Base-by-base conservation (phyloP, 805 yeast species). In the Sugiyamaella americana region DNA sequence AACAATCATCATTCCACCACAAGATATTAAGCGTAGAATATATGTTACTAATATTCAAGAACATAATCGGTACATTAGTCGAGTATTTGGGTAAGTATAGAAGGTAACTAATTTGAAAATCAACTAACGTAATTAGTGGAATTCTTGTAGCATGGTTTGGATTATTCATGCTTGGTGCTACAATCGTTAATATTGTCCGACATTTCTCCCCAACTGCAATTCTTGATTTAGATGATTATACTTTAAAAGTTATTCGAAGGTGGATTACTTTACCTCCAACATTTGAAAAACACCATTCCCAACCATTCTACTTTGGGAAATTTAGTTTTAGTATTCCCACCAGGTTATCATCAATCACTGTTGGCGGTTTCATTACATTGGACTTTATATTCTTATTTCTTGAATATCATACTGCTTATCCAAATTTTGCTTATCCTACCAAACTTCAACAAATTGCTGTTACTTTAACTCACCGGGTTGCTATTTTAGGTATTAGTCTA, bases 281-380 rank as follows among this genome's bases (percentile, higher is more conserved):
- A 2, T 37, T 40, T 24, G 18, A 17, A 17, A 36, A 39, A 16
- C 39, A 29, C 20, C 48, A 39, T 34, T 22, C 41, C 2, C 29
- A 26, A 18, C 22, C 39, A 29, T 1, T 37, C 37, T 19, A 3
- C 20, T 35, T 34, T 39, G 35, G 45, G 32, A 13, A 26, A 13
- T 22, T 50, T 13, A 19, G 16, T 18, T 11, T 37, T 8, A 43
- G 47, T 34, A 41, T 52, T 20, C 49, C 35, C 24, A 40, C 34
- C 24, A 37, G 43, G 37, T 20, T 40, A 11, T 43, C 43, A 3
- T 50, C 68, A 1, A 22, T 65, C 3, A 53, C 70, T 6, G 47
- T 71, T 5, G n/a, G 47, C 6, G 62, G 58, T 2, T 72, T 64
- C 52, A 40, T 61, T 3, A 44, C 50, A 2, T 44, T 71, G 34